phyloP scores from a whole-genome alignment of 2,329 filamentous ascomycete species.

The Fusarium odoratissimum region DNA sequence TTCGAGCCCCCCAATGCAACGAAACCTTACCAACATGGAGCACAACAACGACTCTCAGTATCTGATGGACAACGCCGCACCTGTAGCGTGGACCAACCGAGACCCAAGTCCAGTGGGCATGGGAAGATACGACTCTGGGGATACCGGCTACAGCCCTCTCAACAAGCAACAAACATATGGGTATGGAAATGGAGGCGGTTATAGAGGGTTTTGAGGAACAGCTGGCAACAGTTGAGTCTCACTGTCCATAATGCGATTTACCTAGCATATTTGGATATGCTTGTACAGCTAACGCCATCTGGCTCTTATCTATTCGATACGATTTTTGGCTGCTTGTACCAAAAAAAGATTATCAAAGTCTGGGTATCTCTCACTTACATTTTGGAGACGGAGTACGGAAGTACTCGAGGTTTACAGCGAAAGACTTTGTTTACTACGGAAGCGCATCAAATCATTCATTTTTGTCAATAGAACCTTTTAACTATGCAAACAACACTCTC shows the following conservation, averaged over 20 bases:
- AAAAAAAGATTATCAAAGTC: conserved; percentile 12
- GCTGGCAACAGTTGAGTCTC: conserved; percentile 15
- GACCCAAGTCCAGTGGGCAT: conserved; percentile 27
- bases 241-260: conserved; percentile 29
- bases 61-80: conserved; percentile 55
- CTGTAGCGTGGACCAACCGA: conserved; percentile 50
- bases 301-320: conserved; percentile 19
- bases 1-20: conserved; percentile 47
- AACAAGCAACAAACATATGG: conserved; percentile 39
- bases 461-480: conserved; percentile 48
- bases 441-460: conserved; percentile 44
- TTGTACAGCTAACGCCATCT: conserved; percentile 28
- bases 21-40: conserved; percentile 53
- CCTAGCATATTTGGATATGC: conserved; percentile 4
- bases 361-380: conserved; percentile 24
- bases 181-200: conserved; percentile 41
- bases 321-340: conserved; percentile 22
- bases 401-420: conserved; percentile 30
- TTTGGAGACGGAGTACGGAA: conserved; percentile 26
- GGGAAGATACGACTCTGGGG: conserved; percentile 34
- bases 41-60: conserved; percentile 52
- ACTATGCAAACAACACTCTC: conserved; percentile 40
- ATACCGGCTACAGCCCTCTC: conserved; percentile 35
- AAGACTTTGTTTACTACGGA: conserved; percentile 46
- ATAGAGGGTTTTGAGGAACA: conserved; percentile 41